These are phyloP conservation scores for Aspergillus indologenus DNA, from an alignment of 495 filamentous ascomycete genomes.

Conservation along the genomic window DNA sequence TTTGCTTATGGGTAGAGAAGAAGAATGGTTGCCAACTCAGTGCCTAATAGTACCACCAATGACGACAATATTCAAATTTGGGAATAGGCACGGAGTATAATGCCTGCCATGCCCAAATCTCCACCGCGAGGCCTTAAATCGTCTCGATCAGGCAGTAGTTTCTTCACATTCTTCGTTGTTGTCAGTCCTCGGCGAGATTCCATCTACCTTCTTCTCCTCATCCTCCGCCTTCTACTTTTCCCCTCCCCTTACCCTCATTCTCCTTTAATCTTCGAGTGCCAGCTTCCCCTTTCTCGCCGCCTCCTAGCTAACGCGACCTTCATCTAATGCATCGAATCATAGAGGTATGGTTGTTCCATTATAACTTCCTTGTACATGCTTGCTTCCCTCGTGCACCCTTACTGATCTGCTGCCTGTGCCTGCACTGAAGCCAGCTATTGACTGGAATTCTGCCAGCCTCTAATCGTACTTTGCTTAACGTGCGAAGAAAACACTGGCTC, in stretches of 20 bases:
- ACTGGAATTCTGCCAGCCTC: neutral
- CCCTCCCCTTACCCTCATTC: neutral
- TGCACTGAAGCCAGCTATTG: neutral
- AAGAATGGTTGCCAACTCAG: conserved; percentile 10
- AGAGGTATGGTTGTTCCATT: neutral
- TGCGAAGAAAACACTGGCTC: neutral
- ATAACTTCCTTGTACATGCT: neutral
- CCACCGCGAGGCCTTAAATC: conserved; percentile 12
- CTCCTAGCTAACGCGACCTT: neutral
- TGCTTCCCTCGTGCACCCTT: neutral
- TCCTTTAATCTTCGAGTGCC: neutral
- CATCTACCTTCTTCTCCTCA: conserved; percentile 1
- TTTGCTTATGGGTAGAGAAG: neutral
- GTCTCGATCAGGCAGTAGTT: conserved; percentile 8
- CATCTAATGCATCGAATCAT: neutral
- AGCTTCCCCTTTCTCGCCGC: neutral
- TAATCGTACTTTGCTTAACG: neutral
- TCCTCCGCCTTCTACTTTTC: conserved; percentile 5
- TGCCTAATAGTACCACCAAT: conserved; percentile 8
- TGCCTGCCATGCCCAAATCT: conserved; percentile 14
- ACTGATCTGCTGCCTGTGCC: neutral
- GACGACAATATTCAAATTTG: neutral
- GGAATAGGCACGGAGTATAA: neutral
- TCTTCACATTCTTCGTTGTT: conserved; percentile 2
- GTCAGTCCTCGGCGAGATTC: neutral